Conservation (phyloP, 495 filamentous ascomycete genomes). For the Pseudevernia furfuracea region DNA sequence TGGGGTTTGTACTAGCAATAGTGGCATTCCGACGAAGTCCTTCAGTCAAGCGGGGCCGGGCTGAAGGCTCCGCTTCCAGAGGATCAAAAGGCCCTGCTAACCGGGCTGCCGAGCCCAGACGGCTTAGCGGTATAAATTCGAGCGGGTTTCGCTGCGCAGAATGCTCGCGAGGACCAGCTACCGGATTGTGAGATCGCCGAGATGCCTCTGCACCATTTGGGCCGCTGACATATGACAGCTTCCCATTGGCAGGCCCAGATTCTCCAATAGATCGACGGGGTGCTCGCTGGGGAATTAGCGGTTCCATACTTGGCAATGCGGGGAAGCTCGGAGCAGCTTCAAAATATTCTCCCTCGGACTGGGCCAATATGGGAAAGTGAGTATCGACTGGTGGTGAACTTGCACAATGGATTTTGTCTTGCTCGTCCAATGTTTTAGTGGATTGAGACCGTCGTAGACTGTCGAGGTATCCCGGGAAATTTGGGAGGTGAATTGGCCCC, state of each 20-base stretch:
- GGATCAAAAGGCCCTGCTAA: constrained; percentile 27
- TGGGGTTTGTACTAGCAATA: constrained; percentile 28
- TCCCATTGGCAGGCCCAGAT: not conserved
- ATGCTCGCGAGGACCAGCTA: not conserved
- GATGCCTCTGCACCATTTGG: not conserved
- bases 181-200: not conserved
- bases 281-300: constrained; percentile 10
- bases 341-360: constrained; percentile 10
- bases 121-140: not conserved
- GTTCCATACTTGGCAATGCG: constrained; percentile 12
- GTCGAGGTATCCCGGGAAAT: constrained; percentile 5
- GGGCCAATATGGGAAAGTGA: constrained; percentile 17
- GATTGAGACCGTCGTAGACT: constrained; percentile 5
- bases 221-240: not conserved
- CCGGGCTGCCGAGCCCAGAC: constrained; percentile 20
- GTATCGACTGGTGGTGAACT: constrained; percentile 8
- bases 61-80: constrained; percentile 14
- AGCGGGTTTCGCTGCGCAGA: too few relatives aligned
- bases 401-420: not conserved
- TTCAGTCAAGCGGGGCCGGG: constrained; percentile 7
- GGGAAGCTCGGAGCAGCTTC: constrained; percentile 7
- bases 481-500: constrained; percentile 15
- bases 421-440: not conserved
- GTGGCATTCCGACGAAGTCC: constrained; percentile 19
- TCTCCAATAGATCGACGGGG: not conserved